Conservation (phyloP, 441 rosid genomes). For the Erodium trifolium region DNA sequence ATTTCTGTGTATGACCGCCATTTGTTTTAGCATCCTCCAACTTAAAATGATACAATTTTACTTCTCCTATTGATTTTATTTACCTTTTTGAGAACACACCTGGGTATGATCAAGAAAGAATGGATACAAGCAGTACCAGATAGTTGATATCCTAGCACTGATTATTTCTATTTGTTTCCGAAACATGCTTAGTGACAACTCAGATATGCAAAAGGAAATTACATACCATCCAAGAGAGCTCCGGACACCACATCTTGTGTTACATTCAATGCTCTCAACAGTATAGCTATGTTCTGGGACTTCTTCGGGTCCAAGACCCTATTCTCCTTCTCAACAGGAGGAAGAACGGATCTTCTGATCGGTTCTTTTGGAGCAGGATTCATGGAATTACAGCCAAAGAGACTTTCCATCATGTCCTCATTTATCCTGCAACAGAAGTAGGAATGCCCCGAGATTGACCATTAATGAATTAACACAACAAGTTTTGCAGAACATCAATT, state of each 20-base stretch:
- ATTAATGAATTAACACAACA: constrained; percentile 4
- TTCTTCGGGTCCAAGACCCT: constrained; percentile 95
- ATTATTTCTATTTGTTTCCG: background rate
- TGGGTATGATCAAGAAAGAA: constrained; percentile 1
- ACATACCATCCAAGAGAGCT: constrained; percentile 88
- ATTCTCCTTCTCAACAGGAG: constrained; percentile 61
- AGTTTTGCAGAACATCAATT: background rate
- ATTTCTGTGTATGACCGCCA: too few species aligned
- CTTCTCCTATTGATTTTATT: too few species aligned
- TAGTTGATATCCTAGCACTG: background rate
- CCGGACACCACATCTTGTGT: constrained; percentile 89
- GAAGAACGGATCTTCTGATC: constrained; percentile 54
- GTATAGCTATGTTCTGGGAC: constrained; percentile 93
- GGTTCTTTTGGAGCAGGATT: constrained; percentile 57
- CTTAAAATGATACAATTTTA: too few species aligned
- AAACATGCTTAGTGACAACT: constrained; percentile 1
- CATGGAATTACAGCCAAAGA: constrained; percentile 72
- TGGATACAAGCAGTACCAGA: background rate
- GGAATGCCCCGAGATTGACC: constrained; percentile 12
- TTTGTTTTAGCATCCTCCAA: too few species aligned
- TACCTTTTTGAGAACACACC: background rate
- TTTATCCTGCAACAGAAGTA: constrained; percentile 47
- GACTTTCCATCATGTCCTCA: constrained; percentile 94
- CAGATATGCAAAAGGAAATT: constrained; percentile 9
- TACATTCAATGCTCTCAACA: constrained; percentile 82